Conservation (phyloP, 768 basidiomycete genomes). For the Boletus pseudo-olivaceus region DNA sequence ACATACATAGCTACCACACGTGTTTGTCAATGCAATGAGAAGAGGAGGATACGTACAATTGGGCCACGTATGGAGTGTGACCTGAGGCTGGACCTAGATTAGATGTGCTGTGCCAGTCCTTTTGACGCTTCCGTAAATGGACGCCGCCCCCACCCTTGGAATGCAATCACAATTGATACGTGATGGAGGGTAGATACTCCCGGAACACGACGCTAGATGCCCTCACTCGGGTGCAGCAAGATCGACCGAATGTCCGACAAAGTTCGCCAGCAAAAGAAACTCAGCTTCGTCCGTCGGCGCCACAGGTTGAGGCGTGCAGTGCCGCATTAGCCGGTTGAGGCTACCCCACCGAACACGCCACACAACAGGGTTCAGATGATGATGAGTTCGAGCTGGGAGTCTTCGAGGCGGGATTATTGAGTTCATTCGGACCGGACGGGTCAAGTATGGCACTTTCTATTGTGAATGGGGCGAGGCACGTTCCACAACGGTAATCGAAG, state of each 20-base stretch:
- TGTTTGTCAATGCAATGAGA: neutral
- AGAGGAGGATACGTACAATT: neutral
- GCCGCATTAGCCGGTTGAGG: constrained; percentile 1
- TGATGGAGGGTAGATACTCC: neutral
- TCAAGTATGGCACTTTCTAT: constrained; percentile 7
- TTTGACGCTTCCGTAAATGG: constrained; percentile 5
- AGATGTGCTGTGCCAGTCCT: neutral
- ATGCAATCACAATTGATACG: neutral
- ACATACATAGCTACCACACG: too few species aligned
- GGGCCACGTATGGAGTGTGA: neutral
- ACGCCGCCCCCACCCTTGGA: neutral
- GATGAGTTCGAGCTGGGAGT: too few species aligned
- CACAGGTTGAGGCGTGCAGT: constrained; percentile 1
- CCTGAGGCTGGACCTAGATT: neutral
- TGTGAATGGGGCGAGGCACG: constrained; percentile 11
- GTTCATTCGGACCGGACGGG: constrained; percentile 1
- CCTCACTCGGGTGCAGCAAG: neutral
- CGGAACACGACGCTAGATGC: neutral
- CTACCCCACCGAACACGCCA: neutral
- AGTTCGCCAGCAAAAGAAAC: neutral
- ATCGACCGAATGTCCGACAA: neutral
- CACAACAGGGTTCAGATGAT: neutral
- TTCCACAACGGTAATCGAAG: constrained; percentile 15
- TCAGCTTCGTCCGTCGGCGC: neutral
- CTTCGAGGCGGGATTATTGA: constrained; percentile 4